phyloP scores from a whole-genome alignment of 768 basidiomycete genomes.

The Mycena floridula region DNA sequence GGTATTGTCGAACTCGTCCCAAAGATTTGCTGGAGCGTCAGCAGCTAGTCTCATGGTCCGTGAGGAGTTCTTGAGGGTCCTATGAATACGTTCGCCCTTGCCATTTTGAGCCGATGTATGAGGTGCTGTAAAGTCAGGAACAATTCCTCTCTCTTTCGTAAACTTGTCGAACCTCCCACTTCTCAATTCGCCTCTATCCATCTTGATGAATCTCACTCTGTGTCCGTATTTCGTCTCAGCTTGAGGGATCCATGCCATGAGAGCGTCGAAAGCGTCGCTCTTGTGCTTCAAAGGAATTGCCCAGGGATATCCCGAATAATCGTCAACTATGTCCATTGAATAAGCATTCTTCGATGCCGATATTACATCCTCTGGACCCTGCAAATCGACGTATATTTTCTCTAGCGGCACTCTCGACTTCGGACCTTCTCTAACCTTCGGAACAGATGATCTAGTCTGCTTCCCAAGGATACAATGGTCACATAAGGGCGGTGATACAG shows the following conservation, averaged over 20 bases:
- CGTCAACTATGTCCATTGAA: no score
- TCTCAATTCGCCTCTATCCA: background rate
- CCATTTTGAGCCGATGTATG: background rate
- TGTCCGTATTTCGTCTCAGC: background rate
- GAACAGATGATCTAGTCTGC: background rate
- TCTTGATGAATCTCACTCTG: background rate
- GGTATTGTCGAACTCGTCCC: background rate
- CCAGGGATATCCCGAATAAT: no score
- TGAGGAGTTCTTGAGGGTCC: background rate
- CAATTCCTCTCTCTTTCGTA: background rate
- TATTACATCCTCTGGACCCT: no score
- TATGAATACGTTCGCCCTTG: no score
- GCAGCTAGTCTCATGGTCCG: background rate
- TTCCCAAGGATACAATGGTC: slow-evolving; percentile 6
- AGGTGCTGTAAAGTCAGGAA: background rate
- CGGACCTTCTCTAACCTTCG: slow-evolving; percentile 1
- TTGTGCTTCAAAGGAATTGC: no score
- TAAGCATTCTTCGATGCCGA: no score
- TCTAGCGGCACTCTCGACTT: no score
- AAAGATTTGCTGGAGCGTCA: background rate
- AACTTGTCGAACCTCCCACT: background rate
- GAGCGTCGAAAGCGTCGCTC: no score
- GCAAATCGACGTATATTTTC: no score
- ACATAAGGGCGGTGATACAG: background rate
- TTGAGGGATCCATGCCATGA: no score